These are phyloP conservation scores for Eutrema yunnanense DNA, from an alignment of 345 rosid species.

Conservation along the genomic window DNA sequence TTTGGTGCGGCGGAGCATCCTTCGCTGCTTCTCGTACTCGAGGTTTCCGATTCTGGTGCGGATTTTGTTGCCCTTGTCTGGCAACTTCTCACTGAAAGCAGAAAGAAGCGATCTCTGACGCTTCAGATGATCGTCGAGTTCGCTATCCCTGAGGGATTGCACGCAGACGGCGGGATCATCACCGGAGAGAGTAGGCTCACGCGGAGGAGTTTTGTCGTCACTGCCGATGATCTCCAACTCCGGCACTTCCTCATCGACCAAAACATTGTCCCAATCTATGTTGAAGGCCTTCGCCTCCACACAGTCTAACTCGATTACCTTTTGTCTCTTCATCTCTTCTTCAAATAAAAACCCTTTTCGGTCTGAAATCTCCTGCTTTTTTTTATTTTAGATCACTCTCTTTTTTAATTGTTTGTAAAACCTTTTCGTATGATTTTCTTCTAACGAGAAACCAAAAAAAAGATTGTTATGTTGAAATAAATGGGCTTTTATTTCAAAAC, in stretches of 20 bases:
- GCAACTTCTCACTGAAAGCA: background rate
- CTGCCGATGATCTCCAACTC: slow-evolving; percentile 28
- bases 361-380: background rate
- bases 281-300: slow-evolving; percentile 28
- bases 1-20: slow-evolving; percentile 28
- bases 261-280: slow-evolving; percentile 40
- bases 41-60: slow-evolving; percentile 29
- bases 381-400: background rate
- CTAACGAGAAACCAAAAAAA: background rate
- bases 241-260: slow-evolving; percentile 23
- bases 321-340: slow-evolving; percentile 23
- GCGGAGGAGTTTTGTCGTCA: slow-evolving; percentile 7
- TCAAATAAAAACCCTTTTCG: background rate
- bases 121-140: slow-evolving; percentile 32
- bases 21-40: slow-evolving; percentile 46
- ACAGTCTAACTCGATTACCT: slow-evolving; percentile 14
- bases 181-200: background rate
- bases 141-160: slow-evolving; percentile 21
- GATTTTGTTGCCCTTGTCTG: slow-evolving; percentile 53
- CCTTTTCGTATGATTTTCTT: background rate
- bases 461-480: too few relatives aligned
- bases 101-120: slow-evolving; percentile 22
- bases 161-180: slow-evolving; percentile 21
- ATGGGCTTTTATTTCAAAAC: too few relatives aligned
- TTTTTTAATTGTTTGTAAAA: background rate